Base-by-base conservation (phyloP, 768 basidiomycete species). In the Suillus placidus region DNA sequence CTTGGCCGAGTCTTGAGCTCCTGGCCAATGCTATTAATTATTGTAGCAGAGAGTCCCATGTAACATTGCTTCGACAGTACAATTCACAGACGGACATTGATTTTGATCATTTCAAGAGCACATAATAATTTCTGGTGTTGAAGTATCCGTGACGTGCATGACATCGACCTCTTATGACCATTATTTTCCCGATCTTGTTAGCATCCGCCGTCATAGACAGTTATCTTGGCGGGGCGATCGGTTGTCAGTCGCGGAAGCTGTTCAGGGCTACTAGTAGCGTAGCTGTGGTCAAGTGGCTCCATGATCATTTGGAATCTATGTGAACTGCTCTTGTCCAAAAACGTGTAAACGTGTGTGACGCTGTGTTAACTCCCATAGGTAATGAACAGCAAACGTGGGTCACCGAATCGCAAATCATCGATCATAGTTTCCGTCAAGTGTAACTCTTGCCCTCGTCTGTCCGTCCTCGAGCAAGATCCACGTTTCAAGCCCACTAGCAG, bases 381-480 rank as follows among this genome's bases (percentile, higher is more conserved):
- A 52, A 8, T n/a, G 32, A 18, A 52, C 16, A 52, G 6, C 20
- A n/a, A 55, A 34, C 20, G 30, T 34, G 32, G 10, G 32, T n/a
- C 54, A 55, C 32, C 20, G 10, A 34, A 55, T n/a, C 20, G 12
- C 34, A 34, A 16, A 35, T 55, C 10, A 55, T 35, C 32, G 32
- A 55, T 10, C 54, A 34, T 55, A 55, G 32, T 35, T 55, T 20
- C 1, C 6, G 20, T 88, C 80, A 30, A 91, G 74, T 9, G 73
- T 75, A 61, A 91, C 83, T 42, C 79, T 80, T 6, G 87, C 89
- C 40, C 83, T 82, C 1, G 80, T 84, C 26, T 81, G 20, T 5
- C 90, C 89, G 57, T 81, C 80, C 70, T 91, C 85, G 67, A 89
- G 77, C 68, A 87, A 73, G 52, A 92, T 87, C 84, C 89, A 91